Conservation (phyloP, 768 basidiomycete genomes). For the Clitopilus hobsonii region DNA sequence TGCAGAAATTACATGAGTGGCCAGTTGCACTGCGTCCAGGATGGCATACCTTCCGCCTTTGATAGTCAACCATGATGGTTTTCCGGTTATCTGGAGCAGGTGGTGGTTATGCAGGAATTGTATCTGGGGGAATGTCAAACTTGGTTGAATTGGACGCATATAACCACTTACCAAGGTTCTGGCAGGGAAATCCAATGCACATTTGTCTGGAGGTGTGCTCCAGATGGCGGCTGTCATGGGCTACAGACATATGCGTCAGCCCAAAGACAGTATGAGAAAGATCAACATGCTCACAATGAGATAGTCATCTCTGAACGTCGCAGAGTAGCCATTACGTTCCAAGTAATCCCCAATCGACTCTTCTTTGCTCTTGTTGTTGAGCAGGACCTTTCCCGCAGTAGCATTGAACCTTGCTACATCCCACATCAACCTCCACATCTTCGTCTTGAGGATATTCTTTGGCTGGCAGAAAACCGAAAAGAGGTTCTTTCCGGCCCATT, state of each 20-base stretch:
- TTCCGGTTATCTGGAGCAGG: constrained; percentile 64
- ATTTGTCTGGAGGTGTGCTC: constrained; percentile 71
- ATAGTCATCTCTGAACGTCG: constrained; percentile 68
- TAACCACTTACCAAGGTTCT: constrained; percentile 45
- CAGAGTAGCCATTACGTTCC: constrained; percentile 57
- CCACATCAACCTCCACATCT: constrained; percentile 71
- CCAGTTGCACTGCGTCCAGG: not conserved
- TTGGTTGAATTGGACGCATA: not conserved
- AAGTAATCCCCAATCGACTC: constrained; percentile 59
- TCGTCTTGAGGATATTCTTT: constrained; percentile 52
- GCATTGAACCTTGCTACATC: constrained; percentile 73
- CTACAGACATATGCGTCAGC: constrained; percentile 25
- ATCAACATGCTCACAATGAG: constrained; percentile 49
- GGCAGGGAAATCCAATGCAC: constrained; percentile 67
- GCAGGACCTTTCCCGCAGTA: constrained; percentile 48
- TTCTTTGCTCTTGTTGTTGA: constrained; percentile 27
- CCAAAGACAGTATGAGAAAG: not conserved
- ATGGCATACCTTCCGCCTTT: constrained; percentile 59
- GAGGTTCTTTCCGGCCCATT: constrained; percentile 72
- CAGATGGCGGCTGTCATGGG: constrained; percentile 81
- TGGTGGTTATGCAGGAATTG: constrained; percentile 75
- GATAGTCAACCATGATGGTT: constrained; percentile 71
- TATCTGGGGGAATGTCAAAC: too few relatives aligned
- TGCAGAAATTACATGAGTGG: constrained; percentile 16
- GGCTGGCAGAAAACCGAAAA: constrained; percentile 65